phyloP scores from a whole-genome alignment of 345 rosid species.

The Nasturtium officinale region DNA sequence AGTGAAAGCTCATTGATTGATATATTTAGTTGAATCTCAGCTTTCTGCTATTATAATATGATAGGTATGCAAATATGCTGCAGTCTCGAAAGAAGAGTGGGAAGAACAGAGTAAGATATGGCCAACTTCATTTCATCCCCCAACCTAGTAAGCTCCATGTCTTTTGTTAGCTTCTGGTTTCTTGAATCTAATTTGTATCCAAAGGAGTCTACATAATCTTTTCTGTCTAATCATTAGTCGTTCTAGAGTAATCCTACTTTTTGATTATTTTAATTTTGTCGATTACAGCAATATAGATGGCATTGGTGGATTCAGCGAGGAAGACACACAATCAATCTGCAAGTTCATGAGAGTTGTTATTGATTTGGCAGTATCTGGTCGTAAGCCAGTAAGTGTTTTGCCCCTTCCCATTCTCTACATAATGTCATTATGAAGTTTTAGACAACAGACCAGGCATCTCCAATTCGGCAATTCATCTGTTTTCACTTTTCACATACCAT shows the following conservation, averaged over 20 bases:
- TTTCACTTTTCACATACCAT: not conserved
- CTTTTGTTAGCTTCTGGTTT: slow-evolving; percentile 27
- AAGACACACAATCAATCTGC: slow-evolving; percentile 55
- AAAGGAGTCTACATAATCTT: not conserved
- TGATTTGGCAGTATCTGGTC: slow-evolving; percentile 62
- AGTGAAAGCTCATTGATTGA: not conserved
- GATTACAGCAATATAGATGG: slow-evolving; percentile 75
- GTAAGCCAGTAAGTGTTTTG: slow-evolving; percentile 51
- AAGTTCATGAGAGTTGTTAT: slow-evolving; percentile 65
- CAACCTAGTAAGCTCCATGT: slow-evolving; percentile 65
- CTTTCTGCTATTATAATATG: slow-evolving; percentile 4
- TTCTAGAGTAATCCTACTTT: not conserved
- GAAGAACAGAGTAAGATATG: slow-evolving; percentile 88
- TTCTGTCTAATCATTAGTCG: not conserved
- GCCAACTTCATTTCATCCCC: slow-evolving; percentile 96
- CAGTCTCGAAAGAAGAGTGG: slow-evolving; percentile 80
- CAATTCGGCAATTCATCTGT: not conserved
- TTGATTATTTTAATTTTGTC: slow-evolving; percentile 2
- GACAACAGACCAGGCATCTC: not conserved
- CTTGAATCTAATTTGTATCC: not conserved
- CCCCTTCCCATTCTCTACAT: not conserved
- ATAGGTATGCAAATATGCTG: slow-evolving; percentile 76
- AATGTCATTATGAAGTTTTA: not conserved
- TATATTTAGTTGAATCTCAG: not conserved
- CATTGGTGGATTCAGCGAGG: slow-evolving; percentile 72